phyloP scores from a whole-genome alignment of 495 filamentous ascomycete species.

The Aspergillus diversus region DNA sequence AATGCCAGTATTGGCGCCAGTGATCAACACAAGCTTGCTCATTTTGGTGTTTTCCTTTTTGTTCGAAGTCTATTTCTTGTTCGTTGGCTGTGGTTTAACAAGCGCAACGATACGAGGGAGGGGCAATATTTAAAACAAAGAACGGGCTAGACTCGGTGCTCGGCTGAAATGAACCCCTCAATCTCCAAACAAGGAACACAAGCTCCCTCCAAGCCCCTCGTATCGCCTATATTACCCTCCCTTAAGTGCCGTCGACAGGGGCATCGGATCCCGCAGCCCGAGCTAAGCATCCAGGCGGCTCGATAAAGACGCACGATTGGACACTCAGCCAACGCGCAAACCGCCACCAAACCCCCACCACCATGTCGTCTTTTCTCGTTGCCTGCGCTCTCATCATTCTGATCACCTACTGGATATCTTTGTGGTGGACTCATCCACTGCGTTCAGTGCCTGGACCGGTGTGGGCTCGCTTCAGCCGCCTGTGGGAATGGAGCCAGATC shows the following conservation, averaged over 20 bases:
- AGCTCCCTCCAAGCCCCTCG: too few relatives aligned
- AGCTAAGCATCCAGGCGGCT: not conserved
- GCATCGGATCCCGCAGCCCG: not conserved
- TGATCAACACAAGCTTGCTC: slow-evolving; percentile 29
- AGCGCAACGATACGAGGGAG: too few relatives aligned
- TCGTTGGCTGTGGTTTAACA: too few relatives aligned
- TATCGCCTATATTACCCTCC: too few relatives aligned
- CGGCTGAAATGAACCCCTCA: too few relatives aligned
- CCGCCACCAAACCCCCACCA: not conserved
- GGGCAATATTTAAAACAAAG: too few relatives aligned
- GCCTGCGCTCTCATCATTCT: not conserved
- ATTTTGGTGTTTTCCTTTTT: too few relatives aligned
- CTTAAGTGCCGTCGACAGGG: too few relatives aligned
- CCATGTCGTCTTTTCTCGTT: not conserved
- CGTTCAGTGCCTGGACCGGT: not conserved
- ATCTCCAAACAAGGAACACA: too few relatives aligned
- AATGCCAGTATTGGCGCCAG: slow-evolving; percentile 52
- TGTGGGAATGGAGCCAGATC: slow-evolving; percentile 14
- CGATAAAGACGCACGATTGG: not conserved
- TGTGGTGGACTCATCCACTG: not conserved
- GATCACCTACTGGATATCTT: not conserved
- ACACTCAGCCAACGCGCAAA: not conserved
- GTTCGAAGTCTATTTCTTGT: too few relatives aligned
- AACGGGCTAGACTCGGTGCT: too few relatives aligned
- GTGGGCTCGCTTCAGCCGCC: slow-evolving; percentile 16